These are phyloP conservation scores for Zygosaccharomyces lentus DNA, from an alignment of 805 yeast genomes.

Conservation along the genomic window DNA sequence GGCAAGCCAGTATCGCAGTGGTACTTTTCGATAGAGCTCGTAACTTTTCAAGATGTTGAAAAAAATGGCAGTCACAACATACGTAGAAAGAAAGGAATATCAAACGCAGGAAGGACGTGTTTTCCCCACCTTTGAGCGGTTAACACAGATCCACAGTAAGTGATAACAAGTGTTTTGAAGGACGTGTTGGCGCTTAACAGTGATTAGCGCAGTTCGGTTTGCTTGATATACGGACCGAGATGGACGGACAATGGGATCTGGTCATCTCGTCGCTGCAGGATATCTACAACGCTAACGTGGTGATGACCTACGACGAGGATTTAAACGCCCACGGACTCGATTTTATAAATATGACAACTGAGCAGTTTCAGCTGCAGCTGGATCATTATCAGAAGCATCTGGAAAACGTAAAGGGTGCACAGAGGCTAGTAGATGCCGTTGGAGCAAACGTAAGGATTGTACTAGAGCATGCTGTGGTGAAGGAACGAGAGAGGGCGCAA, in stretches of 20 bases:
- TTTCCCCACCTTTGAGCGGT: conserved; percentile 2
- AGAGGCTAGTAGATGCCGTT: conserved; percentile 40
- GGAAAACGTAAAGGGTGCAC: conserved; percentile 53
- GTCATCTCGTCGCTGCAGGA: conserved; percentile 66
- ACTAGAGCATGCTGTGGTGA: conserved; percentile 25
- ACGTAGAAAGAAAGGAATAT: conserved; percentile 1
- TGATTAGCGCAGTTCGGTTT: not conserved
- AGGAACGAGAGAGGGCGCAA: not conserved
- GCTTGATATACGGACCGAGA: conserved; percentile 14
- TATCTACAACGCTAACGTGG: conserved; percentile 58
- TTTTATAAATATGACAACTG: conserved; percentile 34
- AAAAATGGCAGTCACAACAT: not conserved
- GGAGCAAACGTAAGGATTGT: conserved; percentile 45
- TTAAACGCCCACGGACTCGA: conserved; percentile 28
- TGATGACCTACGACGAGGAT: conserved; percentile 45
- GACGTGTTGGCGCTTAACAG: not conserved
- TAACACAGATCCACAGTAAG: not conserved
- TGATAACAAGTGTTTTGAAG: not conserved
- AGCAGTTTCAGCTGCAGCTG: conserved; percentile 39
- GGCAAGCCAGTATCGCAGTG: too few relatives aligned
- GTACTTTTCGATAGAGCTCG: not conserved
- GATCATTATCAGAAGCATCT: conserved; percentile 48
- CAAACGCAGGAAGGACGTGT: conserved; percentile 1
- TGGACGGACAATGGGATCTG: conserved; percentile 66
- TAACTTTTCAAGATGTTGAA: not conserved